A percentile compares a stretch with the other conserved stretches of the same genome.
phyloP scores from a whole-genome alignment of 257 asterid genomes.

The Solanum etuberosum region DNA sequence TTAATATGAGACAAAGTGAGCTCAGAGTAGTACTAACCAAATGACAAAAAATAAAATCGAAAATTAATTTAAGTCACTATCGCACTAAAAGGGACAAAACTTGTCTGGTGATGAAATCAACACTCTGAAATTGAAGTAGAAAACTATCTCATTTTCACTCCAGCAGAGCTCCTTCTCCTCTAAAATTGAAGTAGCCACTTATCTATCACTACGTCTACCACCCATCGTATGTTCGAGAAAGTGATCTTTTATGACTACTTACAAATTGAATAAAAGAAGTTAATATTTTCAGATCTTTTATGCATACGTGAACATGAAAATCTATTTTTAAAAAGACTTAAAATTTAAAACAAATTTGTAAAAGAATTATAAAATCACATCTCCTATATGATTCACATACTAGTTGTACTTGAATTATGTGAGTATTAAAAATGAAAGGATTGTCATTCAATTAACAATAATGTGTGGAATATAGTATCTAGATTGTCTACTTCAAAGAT shows the following conservation, averaged over 20 bases:
- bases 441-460: background rate
- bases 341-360: too few relatives aligned
- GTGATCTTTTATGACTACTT: too few relatives aligned
- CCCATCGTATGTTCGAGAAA: too few relatives aligned
- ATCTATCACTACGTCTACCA: too few relatives aligned
- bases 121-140: background rate
- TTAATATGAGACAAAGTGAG: too few relatives aligned
- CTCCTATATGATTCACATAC: background rate
- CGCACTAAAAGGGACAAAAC: background rate
- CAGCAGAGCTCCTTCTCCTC: background rate
- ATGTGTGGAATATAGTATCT: background rate
- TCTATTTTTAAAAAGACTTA: background rate
- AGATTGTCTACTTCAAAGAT: background rate
- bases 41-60: background rate
- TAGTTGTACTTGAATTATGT: background rate
- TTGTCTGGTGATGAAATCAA: background rate
- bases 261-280: too few relatives aligned
- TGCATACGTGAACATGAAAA: background rate
- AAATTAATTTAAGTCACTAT: background rate
- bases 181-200: background rate
- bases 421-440: background rate
- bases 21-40: background rate
- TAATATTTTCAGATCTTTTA: too few relatives aligned
- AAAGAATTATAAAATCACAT: background rate
- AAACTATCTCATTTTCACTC: background rate